phyloP scores from a whole-genome alignment of 108 stramenopile genomes.

The Aureococcus anophagefferens region DNA sequence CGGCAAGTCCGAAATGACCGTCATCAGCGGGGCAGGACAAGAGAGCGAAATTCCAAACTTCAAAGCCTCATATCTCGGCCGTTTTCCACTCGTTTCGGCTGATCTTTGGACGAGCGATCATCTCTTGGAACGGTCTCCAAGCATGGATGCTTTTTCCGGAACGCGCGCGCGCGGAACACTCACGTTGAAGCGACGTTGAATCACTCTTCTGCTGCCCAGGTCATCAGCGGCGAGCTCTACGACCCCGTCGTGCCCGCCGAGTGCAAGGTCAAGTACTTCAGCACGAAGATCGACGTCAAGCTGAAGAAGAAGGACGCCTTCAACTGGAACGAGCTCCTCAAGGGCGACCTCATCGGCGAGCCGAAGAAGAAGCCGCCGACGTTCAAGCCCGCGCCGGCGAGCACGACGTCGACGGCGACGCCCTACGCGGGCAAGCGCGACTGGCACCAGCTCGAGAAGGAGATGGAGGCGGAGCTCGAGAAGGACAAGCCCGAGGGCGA shows the following conservation, averaged over 20 bases:
- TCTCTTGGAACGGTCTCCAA: too few species aligned
- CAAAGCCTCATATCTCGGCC: too few species aligned
- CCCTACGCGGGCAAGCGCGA: slow-evolving; percentile 71
- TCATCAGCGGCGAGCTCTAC: slow-evolving; percentile 66
- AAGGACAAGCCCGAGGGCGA: slow-evolving; percentile 90
- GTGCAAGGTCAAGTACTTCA: slow-evolving; percentile 54
- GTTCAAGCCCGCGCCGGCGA: neutral
- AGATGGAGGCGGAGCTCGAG: slow-evolving; percentile 68
- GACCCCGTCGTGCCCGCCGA: slow-evolving; percentile 49
- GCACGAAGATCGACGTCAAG: slow-evolving; percentile 70
- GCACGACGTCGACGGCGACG: slow-evolving; percentile 26
- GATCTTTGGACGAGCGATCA: too few species aligned
- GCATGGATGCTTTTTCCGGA: too few species aligned
- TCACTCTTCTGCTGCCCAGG: too few species aligned
- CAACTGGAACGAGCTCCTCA: slow-evolving; percentile 67
- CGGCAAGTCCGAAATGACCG: slow-evolving; percentile 51
- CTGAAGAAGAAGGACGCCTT: slow-evolving; percentile 51
- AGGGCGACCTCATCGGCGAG: neutral
- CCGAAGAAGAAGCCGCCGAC: neutral
- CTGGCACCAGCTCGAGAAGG: slow-evolving; percentile 73
- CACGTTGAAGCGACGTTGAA: too few species aligned
- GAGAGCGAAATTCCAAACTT: too few species aligned
- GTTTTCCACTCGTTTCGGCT: too few species aligned
- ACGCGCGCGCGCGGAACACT: too few species aligned
- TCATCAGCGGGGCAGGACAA: slow-evolving; percentile 62